Evolutionary conservation across 257 asterid species (phyloP), one percentile per base, ranked within the genome.

Genomic region (Salvia miltiorrhiza): DNA sequence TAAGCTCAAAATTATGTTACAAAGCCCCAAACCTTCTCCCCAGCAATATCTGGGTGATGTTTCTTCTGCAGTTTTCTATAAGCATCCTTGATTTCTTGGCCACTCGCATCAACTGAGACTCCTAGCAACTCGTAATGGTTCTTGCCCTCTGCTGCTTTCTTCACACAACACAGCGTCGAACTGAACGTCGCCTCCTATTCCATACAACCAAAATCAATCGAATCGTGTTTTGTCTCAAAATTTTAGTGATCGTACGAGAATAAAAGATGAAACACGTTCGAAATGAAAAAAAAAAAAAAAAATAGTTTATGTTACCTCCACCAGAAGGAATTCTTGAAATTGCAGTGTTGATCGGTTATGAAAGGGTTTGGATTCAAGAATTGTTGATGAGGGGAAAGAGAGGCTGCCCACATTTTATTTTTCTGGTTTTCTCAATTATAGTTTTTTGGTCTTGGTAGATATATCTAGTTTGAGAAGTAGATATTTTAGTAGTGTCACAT

Each of bases 31-130:
- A 83, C 89, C 83, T 85, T 71, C 73, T 81, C 84, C 47, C 91
- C 91, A 2, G 85, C 91, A 54, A 87, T 83, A 58, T 87, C 91
- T 0, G 89, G 91, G 48, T 87, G 89, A 60, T 81, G 57, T 35
- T 71, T 87, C 86, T 87, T 87, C 41, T 83, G 95, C 60, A 81
- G 76, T 63, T 78, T 79, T 48, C 89, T 74, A 73, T 85, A 83
- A 12, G 86, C 82, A 32, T 74, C 78, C 76, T 87, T 87, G 70
- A 85, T 85, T 65, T 85, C 80, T 62, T 63, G 63, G 3, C 84
- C 37, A 58, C 74, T 79, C n/a, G 95, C 82, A 44, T 82, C 81
- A n/a, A 61, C 44, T 12, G 88, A 73, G 60, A 87, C 78, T 26
- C 89, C 91, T 1, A 87, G 70, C 73, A 85, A 20, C 33, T 85